Base-by-base conservation (phyloP, 768 basidiomycete species). In the Pisolithus marmoratus region DNA sequence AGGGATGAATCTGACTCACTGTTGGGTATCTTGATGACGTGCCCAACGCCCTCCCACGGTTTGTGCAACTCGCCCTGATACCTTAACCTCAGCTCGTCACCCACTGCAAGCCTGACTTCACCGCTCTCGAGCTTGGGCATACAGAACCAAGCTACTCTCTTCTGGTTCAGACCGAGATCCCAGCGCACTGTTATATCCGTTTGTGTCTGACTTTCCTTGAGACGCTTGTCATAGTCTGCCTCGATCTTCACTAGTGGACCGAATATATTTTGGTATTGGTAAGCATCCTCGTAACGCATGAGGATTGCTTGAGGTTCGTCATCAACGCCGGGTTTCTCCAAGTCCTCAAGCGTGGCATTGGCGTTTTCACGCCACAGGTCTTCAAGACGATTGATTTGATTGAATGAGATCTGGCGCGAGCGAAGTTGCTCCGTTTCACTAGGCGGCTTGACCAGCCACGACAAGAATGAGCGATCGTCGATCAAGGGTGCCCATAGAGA, bases 221-320 rank as follows among this genome's bases (percentile, higher is more conserved):
- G 78, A 50, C 86, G 81, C 72, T 97, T 97, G 66, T 99, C 96
- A 62, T 97, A 99, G 72, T 99, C 96, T 2, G 96, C 96, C 65
- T 99, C 96, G 60, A 99, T 98, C 74, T 99, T 99, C 70, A 99
- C 96, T 43, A 99, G 81, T 15, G 96, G 96, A 5, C 96, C 96
- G 62, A 98, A 95, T 51, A 99, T 98, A 65, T 99, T 99, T 74
- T 99, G 96, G 67, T 99, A 99, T 63, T 98, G 96, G 64, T 98
- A 99, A 42, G 96, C 96, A 67, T 99, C 96, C 66, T 98, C 95
- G 68, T 99, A 99, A 57, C 85, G 86, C 49, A 89, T 71, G 22
- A 95, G 66, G 55, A 99, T 88, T 7, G 87, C 82, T 66, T 97
- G 94, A 3, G 96, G 94, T 62, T 99, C 96, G 68, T 99, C 96